Evolutionary conservation across 108 stramenopile genomes (phyloP).

Genomic region (Nitzschia palea): DNA sequence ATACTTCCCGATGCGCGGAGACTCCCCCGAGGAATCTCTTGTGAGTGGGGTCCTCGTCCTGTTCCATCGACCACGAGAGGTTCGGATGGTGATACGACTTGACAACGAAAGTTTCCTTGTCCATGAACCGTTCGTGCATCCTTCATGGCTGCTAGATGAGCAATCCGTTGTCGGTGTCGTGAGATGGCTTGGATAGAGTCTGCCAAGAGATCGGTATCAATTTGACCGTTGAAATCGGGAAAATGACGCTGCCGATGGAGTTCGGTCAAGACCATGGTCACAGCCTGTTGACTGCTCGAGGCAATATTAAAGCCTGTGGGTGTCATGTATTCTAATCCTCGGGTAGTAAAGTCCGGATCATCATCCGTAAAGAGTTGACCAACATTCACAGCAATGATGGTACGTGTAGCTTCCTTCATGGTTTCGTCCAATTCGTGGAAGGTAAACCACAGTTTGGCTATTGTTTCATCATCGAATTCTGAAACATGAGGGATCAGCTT

Average conservation of each 20-base stretch:
- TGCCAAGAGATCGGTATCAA: constrained; percentile 2
- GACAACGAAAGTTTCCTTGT: not conserved
- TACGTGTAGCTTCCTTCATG: not conserved
- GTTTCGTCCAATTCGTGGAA: not conserved
- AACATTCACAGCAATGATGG: not conserved
- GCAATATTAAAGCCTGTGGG: constrained; percentile 17
- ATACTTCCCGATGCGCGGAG: not conserved
- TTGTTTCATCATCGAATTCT: not conserved
- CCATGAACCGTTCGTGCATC: constrained; percentile 6
- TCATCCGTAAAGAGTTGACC: constrained; percentile 2
- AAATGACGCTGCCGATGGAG: not conserved
- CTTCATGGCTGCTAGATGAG: constrained; percentile 7
- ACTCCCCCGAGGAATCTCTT: not conserved
- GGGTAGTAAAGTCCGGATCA: constrained; percentile 8
- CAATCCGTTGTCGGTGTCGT: constrained; percentile 6
- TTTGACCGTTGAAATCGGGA: not conserved
- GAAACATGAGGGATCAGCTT: not conserved
- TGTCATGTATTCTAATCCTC: constrained; percentile 16
- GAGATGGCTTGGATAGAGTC: not conserved
- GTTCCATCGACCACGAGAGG: not conserved
- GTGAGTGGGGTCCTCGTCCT: not conserved
- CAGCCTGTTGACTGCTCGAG: not conserved
- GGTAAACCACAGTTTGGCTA: not conserved
- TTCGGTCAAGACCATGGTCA: constrained; percentile 1
- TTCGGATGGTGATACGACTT: not conserved